Percentiles rank a stretch among this genome's conserved stretches.
Evolutionary conservation across 331 rosid genomes (phyloP).

Genomic region (Quercus phellos): DNA sequence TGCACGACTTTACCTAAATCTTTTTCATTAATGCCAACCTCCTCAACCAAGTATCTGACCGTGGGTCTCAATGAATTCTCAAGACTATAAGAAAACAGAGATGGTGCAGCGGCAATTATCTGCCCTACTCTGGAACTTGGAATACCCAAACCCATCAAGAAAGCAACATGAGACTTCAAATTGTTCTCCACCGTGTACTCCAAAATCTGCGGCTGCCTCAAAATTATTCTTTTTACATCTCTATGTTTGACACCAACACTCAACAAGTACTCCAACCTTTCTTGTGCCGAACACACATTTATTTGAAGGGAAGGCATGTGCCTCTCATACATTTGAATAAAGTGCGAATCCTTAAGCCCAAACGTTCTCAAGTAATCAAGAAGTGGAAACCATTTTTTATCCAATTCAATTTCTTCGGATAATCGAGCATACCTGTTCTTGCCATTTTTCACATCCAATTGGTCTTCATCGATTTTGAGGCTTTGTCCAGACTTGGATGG

Average conservation of each 20-base stretch:
- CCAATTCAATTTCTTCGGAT: slow-evolving; percentile 66
- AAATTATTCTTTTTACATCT: slow-evolving; percentile 69
- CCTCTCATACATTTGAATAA: slow-evolving; percentile 85
- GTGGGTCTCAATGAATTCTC: slow-evolving; percentile 90
- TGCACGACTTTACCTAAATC: slow-evolving; percentile 89
- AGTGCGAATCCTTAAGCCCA: slow-evolving; percentile 88
- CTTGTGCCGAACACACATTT: slow-evolving; percentile 77
- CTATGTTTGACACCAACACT: slow-evolving; percentile 91
- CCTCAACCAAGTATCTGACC: slow-evolving; percentile 80
- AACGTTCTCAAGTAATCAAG: slow-evolving; percentile 81
- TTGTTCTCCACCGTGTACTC: slow-evolving; percentile 82
- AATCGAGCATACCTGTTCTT: slow-evolving; percentile 55
- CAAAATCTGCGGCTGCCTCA: slow-evolving; percentile 93
- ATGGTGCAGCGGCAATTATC: slow-evolving; percentile 73
- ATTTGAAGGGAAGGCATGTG: slow-evolving; percentile 91
- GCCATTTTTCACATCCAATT: slow-evolving; percentile 12
- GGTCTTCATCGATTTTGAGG: slow-evolving; percentile 17
- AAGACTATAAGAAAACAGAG: slow-evolving; percentile 84
- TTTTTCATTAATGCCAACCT: slow-evolving; percentile 90
- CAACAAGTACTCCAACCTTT: slow-evolving; percentile 79
- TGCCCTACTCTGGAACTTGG: slow-evolving; percentile 81
- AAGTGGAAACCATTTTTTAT: slow-evolving; percentile 81
- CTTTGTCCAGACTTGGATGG: slow-evolving; percentile 28
- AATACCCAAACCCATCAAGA: slow-evolving; percentile 71
- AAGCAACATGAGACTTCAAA: slow-evolving; percentile 81